These are phyloP conservation scores for Candida neerlandica DNA, from an alignment of 1,139 yeast genomes.

Conservation along the genomic window DNA sequence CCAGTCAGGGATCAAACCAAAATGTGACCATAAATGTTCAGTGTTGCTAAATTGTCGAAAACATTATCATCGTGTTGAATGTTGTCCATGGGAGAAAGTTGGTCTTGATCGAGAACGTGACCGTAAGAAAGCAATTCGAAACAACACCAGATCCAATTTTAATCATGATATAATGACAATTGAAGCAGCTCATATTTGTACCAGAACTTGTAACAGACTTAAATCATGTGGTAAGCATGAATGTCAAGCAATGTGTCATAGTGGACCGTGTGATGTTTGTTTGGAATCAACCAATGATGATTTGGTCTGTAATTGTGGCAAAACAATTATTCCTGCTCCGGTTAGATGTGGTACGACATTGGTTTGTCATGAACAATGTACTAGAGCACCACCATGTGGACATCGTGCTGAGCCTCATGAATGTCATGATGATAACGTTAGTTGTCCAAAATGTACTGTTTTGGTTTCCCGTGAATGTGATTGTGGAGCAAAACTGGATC, in stretches of 20 bases:
- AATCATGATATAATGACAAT: slow-evolving; percentile 57
- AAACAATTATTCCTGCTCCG: slow-evolving; percentile 80
- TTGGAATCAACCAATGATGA: slow-evolving; percentile 83
- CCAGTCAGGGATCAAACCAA: slow-evolving; percentile 54
- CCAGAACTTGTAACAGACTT: slow-evolving; percentile 64
- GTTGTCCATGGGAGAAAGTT: slow-evolving; percentile 68
- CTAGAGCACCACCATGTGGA: slow-evolving; percentile 66
- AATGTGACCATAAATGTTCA: slow-evolving; percentile 75
- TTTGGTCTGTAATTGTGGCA: slow-evolving; percentile 81
- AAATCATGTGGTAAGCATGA: slow-evolving; percentile 73
- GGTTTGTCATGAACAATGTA: slow-evolving; percentile 70
- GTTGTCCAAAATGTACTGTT: slow-evolving; percentile 80
- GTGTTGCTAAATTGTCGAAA: slow-evolving; percentile 79
- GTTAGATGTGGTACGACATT: slow-evolving; percentile 86
- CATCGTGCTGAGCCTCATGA: slow-evolving; percentile 72
- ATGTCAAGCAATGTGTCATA: slow-evolving; percentile 78
- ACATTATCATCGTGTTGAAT: slow-evolving; percentile 69
- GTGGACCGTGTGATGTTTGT: slow-evolving; percentile 85
- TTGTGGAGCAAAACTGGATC: slow-evolving; percentile 60
- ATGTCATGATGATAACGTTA: slow-evolving; percentile 66
- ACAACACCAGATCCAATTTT: slow-evolving; percentile 35
- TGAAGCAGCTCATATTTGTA: slow-evolving; percentile 80
- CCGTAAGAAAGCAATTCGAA: slow-evolving; percentile 53
- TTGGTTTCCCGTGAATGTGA: slow-evolving; percentile 65
- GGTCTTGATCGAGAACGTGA: slow-evolving; percentile 67